Base-by-base conservation (phyloP, 768 basidiomycete genomes). In the Dacryopinax spathularia region DNA sequence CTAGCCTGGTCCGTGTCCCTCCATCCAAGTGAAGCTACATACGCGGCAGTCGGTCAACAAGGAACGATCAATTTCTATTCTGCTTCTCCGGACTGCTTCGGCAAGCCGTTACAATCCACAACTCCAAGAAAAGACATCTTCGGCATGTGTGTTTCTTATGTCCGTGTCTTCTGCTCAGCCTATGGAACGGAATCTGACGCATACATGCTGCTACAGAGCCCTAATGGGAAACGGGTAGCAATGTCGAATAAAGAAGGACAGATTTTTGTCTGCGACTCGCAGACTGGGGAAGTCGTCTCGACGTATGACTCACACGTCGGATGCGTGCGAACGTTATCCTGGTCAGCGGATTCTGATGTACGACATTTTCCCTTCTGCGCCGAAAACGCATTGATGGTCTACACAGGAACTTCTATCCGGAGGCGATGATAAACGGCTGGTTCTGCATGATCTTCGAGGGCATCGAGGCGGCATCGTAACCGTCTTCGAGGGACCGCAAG, bases 401-500 rank as follows among this genome's bases (percentile, higher is more conserved):
- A 12, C n/a, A 13, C 61, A 96, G 92, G 80, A 91, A 61, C 79
- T 97, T 2, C 77, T 93, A 61, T 92, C 90, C 41, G 93, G 88
- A 1, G 94, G 91, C 2, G 93, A 97, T 72, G 93, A 95, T 75
- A 91, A 91, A 73, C 84, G 89, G 18, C 85, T 97, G 64, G 85
- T 91, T 62, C 75, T 95, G 59, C 91, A 95, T 73, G 93, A 97
- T 71, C 88, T 93, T 16, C 85, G 93, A 63, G 71, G 73, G 31
- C 48, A 56, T 29, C 12, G 48, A 9, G 48, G 48, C 18, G 48
- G 48, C 25, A 56, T 56, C 25, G 48, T 56, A 29, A 56, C 48
- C 9, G 31, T 29, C 25, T 56, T 56, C 29, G 48, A 3, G 70
- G 72, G 12, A 70, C 70, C 4, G 65, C 66, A 25, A 4, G 93